Base-by-base conservation (phyloP, 345 rosid species). In the Clausena lansium region DNA sequence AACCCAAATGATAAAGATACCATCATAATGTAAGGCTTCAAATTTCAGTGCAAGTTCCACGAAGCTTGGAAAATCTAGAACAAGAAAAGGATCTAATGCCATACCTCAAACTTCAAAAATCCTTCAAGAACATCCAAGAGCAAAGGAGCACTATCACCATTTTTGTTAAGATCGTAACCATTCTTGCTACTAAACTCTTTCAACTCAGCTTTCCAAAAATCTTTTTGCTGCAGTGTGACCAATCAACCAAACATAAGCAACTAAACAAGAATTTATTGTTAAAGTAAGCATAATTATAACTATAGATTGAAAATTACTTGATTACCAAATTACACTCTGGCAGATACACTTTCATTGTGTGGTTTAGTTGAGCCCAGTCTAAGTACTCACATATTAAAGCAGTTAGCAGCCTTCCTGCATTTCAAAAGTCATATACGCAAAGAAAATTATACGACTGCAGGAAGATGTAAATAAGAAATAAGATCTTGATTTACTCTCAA, bases 301-400 rank as follows among this genome's bases (percentile, higher is more conserved):
- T 57, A 80, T 9, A 70, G 45, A 59, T 58, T 79, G 78, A 74
- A 79, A 80, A 73, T 79, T 84, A 85, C 85, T 73, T 75, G 81
- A 91, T 89, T 96, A 96, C 99, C 99, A 94, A 86, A 90, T 96
- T 96, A 83, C 97, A 91, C 80, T 96, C 98, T 4, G 98, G 98
- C 77, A 79, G 91, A 90, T 90, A 96, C 39, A 96, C 97, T 87
- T 92, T 94, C 73, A 89, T 88, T 0, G 97, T 83, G 81, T 94
- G 97, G 71, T 92, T 94, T 15, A 96, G 95, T 55, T 96, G 93
- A 1, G 98, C 99, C 98, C 98, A 94, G 83, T 96, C 98, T 74
- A 96, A 89, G 85, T 96, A 96, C 83, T 96, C 99, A 74, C 95
- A 96, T 65, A 94, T 69, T 24, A 94, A 75, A 33, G 99, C 97